Conservation (phyloP, 345 rosid species). For the Sonneratia caseolaris region DNA sequence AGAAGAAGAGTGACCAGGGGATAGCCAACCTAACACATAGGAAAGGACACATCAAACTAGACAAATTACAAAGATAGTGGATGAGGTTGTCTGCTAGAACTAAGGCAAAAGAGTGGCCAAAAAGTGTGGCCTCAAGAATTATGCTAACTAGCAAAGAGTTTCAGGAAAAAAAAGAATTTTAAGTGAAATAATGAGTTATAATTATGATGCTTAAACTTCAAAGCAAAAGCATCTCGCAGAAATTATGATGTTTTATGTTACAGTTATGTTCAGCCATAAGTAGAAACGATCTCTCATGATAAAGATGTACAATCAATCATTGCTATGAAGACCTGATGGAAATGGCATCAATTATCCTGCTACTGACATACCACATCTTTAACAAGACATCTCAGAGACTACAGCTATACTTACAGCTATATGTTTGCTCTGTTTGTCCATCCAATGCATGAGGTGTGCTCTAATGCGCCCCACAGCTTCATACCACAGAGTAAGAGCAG, state of each 20-base stretch:
- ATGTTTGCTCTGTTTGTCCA: slow-evolving; percentile 99
- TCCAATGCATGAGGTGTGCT: slow-evolving; percentile 76
- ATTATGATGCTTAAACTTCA: not conserved
- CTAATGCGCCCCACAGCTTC: slow-evolving; percentile 97
- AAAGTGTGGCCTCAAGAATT: not conserved
- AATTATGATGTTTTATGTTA: not conserved
- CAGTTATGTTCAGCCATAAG: not conserved
- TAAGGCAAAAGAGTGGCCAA: not conserved
- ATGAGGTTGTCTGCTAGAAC: not conserved
- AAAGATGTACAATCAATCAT: not conserved
- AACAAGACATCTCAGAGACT: not conserved
- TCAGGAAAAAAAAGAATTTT: not conserved
- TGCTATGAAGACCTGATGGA: not conserved
- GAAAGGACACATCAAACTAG: slow-evolving; percentile 12
- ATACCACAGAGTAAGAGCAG: slow-evolving; percentile 86
- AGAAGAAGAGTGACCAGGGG: slow-evolving; percentile 98
- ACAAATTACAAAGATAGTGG: not conserved
- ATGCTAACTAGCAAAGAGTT: not conserved
- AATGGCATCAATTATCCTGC: not conserved
- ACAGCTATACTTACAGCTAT: slow-evolving; percentile 54
- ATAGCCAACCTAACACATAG: slow-evolving; percentile 70
- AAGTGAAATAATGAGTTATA: not conserved
- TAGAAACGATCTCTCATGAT: not conserved
- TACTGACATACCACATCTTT: not conserved
- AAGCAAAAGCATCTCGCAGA: not conserved